Percentiles rank a stretch among this genome's conserved stretches.
phyloP scores from a whole-genome alignment of 768 basidiomycete genomes.

The Russula foetens region DNA sequence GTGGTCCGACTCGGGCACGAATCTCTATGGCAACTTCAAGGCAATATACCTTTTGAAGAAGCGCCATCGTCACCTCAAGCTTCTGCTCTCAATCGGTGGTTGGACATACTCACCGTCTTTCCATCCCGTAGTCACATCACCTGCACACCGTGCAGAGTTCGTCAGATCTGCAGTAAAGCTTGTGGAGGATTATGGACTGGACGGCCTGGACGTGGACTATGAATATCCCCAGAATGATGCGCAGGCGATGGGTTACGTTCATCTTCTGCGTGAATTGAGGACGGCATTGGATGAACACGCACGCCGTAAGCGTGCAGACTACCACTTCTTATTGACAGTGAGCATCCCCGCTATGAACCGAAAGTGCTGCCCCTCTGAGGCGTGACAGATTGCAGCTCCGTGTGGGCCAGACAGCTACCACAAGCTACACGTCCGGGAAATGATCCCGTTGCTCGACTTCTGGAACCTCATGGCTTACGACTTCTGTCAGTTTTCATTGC shows the following conservation, averaged over 20 bases:
- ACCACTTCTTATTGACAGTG: constrained; percentile 69
- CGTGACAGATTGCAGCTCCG: constrained; percentile 75
- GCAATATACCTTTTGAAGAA: constrained; percentile 90
- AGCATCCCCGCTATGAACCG: constrained; percentile 23
- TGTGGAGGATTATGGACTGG: constrained; percentile 86
- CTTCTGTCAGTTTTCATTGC: constrained; percentile 43
- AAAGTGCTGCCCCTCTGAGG: constrained; percentile 6
- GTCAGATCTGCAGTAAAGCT: constrained; percentile 72
- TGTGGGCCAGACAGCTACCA: constrained; percentile 84
- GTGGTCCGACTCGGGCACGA: constrained; percentile 87
- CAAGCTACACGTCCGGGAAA: constrained; percentile 69
- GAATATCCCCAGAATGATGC: constrained; percentile 79
- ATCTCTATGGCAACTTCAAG: constrained; percentile 95
- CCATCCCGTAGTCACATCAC: constrained; percentile 68
- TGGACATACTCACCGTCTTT: constrained; percentile 91
- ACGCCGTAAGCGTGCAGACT: constrained; percentile 48
- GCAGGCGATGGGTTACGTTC: constrained; percentile 78
- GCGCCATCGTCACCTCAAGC: constrained; percentile 67
- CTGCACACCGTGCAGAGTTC: constrained; percentile 59
- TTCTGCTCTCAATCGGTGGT: constrained; percentile 86
- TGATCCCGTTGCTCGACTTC: constrained; percentile 85
- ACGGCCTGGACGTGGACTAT: constrained; percentile 89
- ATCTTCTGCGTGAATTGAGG: constrained; percentile 71
- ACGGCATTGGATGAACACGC: constrained; percentile 70
- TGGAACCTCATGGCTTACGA: constrained; percentile 98